A percentile compares a stretch with the other conserved stretches of the same genome.
Conservation (phyloP, 176 grass and related monocot species). For the Aegilops tauschii region DNA sequence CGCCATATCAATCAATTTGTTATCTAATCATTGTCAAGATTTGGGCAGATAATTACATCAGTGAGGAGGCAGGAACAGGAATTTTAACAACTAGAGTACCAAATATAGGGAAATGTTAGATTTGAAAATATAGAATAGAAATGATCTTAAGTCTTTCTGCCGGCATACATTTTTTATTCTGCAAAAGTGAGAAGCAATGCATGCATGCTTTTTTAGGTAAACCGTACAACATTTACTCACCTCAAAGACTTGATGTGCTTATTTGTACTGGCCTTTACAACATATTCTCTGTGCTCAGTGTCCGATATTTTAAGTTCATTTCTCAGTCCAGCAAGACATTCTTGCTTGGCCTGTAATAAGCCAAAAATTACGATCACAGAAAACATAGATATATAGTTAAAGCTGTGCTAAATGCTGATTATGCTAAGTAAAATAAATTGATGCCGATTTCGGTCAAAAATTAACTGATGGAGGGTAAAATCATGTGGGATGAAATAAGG, state of each 20-base stretch:
- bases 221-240: slow-evolving; percentile 21
- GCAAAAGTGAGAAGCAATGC: neutral
- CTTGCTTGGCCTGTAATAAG: slow-evolving; percentile 39
- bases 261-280: slow-evolving; percentile 50
- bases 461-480: neutral
- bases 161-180: slow-evolving; percentile 1
- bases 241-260: slow-evolving; percentile 49
- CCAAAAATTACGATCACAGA: slow-evolving; percentile 3
- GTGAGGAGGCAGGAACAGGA: neutral
- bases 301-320: slow-evolving; percentile 67
- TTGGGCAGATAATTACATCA: neutral
- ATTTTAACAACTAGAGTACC: neutral
- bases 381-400: neutral
- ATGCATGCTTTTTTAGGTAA: neutral
- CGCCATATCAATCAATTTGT: slow-evolving; percentile 3
- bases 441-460: neutral
- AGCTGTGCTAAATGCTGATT: neutral
- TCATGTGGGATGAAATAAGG: neutral
- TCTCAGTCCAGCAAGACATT: slow-evolving; percentile 56
- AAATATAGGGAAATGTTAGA: slow-evolving; percentile 13
- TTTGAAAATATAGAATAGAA: neutral
- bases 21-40: neutral
- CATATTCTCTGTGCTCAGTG: slow-evolving; percentile 54
- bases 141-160: neutral
- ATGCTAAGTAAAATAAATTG: neutral